Percentiles rank a stretch among this genome's conserved stretches.
phyloP scores from a whole-genome alignment of 306 rosid species.

The Corylus avellana region DNA sequence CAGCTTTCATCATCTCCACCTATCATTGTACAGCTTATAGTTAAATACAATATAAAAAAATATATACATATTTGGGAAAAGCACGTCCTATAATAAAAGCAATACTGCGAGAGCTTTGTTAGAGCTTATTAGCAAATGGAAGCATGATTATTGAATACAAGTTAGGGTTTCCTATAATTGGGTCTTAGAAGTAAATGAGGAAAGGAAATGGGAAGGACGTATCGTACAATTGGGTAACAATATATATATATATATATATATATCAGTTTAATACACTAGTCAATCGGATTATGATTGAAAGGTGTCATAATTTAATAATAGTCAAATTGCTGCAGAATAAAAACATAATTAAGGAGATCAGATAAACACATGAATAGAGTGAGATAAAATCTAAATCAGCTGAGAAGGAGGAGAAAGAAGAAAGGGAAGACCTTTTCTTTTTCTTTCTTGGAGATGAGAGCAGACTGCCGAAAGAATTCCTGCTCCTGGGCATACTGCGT shows the following conservation, averaged over 20 bases:
- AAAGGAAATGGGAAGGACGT: no score
- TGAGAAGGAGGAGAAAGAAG: not conserved
- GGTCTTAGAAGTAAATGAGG: no score
- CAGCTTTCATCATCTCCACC: constrained; percentile 96
- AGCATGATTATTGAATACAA: not conserved
- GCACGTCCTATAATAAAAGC: not conserved
- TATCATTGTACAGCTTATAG: constrained; percentile 23
- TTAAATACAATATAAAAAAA: not conserved
- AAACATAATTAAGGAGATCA: not conserved
- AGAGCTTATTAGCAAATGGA: not conserved
- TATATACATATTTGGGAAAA: not conserved
- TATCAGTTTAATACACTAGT: no score
- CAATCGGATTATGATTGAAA: no score
- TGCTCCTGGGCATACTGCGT: constrained; percentile 90
- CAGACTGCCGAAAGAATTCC: constrained; percentile 81
- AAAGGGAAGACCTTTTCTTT: constrained; percentile 66
- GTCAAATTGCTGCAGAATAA: no score
- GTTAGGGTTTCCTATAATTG: not conserved
- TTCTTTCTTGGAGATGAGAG: constrained; percentile 82
- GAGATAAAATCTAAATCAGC: not conserved
- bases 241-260: no score
- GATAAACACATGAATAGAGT: not conserved
- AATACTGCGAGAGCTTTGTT: not conserved
- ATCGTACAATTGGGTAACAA: no score
- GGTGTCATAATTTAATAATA: no score